Percentiles rank a stretch among this genome's conserved stretches.
Conservation (phyloP, 345 rosid species). For the Dipteronia sinensis region DNA sequence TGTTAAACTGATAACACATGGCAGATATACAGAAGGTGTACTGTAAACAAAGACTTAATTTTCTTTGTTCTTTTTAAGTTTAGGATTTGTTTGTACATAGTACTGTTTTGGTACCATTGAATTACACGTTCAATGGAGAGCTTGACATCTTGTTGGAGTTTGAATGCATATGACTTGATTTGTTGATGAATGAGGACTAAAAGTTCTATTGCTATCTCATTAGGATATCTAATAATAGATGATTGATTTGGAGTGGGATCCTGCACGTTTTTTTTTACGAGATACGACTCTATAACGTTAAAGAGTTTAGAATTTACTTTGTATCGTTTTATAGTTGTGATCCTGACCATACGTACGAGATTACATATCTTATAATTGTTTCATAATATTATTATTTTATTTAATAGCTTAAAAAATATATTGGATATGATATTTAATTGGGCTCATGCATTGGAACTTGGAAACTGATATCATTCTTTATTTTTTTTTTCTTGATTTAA, state of each 20-base stretch:
- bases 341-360: no score
- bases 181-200: background rate
- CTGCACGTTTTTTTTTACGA: no score
- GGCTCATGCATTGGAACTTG: background rate
- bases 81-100: background rate
- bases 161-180: background rate
- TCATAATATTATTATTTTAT: no score
- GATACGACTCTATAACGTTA: no score
- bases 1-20: slow-evolving; percentile 42
- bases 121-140: slow-evolving; percentile 2
- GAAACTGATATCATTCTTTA: background rate
- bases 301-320: no score
- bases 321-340: no score
- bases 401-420: no score
- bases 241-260: no score
- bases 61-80: background rate
- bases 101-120: background rate
- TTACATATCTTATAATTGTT: no score
- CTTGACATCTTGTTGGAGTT: background rate
- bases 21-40: background rate
- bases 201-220: background rate
- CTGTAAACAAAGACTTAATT: background rate
- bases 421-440: background rate
- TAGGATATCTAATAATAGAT: no score
- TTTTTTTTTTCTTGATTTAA: background rate